phyloP scores from a whole-genome alignment of 169 alveolate species.

The Amoebophrya sp. region DNA sequence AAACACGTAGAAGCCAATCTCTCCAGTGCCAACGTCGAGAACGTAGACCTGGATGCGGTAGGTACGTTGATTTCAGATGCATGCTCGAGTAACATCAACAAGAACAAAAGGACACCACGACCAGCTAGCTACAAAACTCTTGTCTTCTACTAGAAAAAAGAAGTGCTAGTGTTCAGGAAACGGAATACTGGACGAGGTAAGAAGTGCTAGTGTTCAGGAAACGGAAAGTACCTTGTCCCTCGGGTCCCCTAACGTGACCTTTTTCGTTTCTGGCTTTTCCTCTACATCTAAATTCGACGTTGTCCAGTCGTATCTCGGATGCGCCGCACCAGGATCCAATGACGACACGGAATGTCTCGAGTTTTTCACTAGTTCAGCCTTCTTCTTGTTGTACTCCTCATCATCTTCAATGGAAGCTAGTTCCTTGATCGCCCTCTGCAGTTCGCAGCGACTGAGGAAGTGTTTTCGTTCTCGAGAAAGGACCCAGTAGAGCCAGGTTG shows the following conservation, averaged over 20 bases:
- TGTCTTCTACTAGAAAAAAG: too few relatives aligned
- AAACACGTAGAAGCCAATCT: neutral
- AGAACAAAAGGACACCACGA: too few relatives aligned
- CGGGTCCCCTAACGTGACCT: neutral
- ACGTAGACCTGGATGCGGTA: neutral
- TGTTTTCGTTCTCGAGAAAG: neutral
- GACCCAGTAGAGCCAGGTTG: neutral
- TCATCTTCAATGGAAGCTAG: neutral
- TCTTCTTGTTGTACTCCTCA: neutral
- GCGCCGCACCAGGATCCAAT: neutral
- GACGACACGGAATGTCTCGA: neutral
- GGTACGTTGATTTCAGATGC: too few relatives aligned
- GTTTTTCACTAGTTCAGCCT: neutral
- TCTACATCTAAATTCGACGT: neutral
- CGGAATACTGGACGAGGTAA: too few relatives aligned
- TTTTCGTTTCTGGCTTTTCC: neutral
- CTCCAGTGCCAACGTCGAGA: neutral
- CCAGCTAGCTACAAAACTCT: too few relatives aligned
- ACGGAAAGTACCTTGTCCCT: too few relatives aligned
- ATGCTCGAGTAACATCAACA: too few relatives aligned
- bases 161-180: too few relatives aligned
- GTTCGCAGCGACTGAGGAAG: neutral
- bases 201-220: too few relatives aligned
- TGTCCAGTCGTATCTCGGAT: neutral
- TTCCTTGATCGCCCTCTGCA: neutral